Base-by-base conservation (phyloP, 805 yeast genomes). In the Myxozyma kluyveri region DNA sequence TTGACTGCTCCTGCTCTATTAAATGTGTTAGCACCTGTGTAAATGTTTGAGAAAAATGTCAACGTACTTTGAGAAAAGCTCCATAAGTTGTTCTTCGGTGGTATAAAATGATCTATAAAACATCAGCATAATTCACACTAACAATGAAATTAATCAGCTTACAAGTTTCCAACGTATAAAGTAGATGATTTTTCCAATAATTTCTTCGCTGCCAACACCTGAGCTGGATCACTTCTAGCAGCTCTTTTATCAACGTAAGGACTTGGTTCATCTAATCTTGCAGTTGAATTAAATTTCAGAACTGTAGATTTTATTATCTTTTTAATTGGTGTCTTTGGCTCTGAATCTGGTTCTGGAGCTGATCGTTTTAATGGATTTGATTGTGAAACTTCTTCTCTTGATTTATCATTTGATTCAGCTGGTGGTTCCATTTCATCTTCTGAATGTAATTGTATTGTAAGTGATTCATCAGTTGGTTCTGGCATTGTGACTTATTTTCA, bases 61-160 rank as follows among this genome's bases (percentile, higher is more conserved):
- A 17, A 33, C 62, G 60, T 87, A 82, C 67, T 85, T 84, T 55
- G 85, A 78, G 65, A 93, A 88, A 46, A 93, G 70, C 68, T 90
- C 98, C 66, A 83, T 84, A 14, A 91, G 80, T 69, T 91, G 97
- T 67, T 93, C 99, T 67, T 93, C 99, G 0, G 96, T 86, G 2
- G 98, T 90, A 69, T 83, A 86, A 61, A 88, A 87, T 1, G 95
- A 83, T 29, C 67, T 63, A 31, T 18, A 7, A 17, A 12, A 35
- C n/a, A 18, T 24, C 18, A 31, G 27, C n/a, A 26, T 19, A 45
- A 21, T 22, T n/a, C 39, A 7, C 12, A 33, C 26, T 27, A 10
- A 4, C 39, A 10, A 40, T 18, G n/a, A 27, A 14, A 17, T 26
- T 7, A 14, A n/a, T 26, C 10, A 23, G 29, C 66, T 22, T 54